Percentiles rank a stretch among this genome's conserved stretches.
Evolutionary conservation across 1,139 yeast species (phyloP).

Genomic region (Pichia sp.): DNA sequence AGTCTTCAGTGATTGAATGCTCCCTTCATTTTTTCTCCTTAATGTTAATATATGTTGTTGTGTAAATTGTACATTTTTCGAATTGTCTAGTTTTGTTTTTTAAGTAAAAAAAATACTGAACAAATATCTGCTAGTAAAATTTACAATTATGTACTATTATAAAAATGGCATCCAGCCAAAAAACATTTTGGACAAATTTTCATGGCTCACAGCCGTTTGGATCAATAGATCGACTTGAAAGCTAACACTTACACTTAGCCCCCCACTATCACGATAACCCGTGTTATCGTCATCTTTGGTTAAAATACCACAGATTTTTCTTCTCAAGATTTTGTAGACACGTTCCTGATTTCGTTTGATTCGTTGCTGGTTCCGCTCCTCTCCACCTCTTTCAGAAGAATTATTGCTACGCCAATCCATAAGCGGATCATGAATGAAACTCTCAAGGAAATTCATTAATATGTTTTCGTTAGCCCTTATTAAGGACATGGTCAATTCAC

Average conservation of each 20-base stretch:
- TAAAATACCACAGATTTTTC: slow-evolving; percentile 80
- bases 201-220: slow-evolving; percentile 73
- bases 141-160: slow-evolving; percentile 1
- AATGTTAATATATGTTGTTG: background rate
- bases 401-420: slow-evolving; percentile 52
- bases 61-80: background rate
- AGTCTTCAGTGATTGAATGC: slow-evolving; percentile 28
- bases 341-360: slow-evolving; percentile 28
- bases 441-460: slow-evolving; percentile 85
- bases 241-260: slow-evolving; percentile 80
- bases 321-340: slow-evolving; percentile 70
- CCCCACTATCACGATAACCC: slow-evolving; percentile 37
- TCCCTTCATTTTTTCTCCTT: background rate
- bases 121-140: no score
- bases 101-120: background rate
- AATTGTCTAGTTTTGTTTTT: slow-evolving; percentile 1
- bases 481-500: slow-evolving; percentile 77
- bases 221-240: slow-evolving; percentile 92
- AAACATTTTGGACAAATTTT: slow-evolving; percentile 79
- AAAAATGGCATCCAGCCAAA: slow-evolving; percentile 81
- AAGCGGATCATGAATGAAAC: slow-evolving; percentile 88
- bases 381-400: slow-evolving; percentile 25
- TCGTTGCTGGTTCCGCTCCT: slow-evolving; percentile 40
- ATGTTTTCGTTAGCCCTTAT: slow-evolving; percentile 82
- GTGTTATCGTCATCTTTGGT: slow-evolving; percentile 53